Evolutionary conservation across 2,329 filamentous ascomycete species (phyloP), one percentile per base, ranked within the genome.

Genomic region (Epichloe uncinata): DNA sequence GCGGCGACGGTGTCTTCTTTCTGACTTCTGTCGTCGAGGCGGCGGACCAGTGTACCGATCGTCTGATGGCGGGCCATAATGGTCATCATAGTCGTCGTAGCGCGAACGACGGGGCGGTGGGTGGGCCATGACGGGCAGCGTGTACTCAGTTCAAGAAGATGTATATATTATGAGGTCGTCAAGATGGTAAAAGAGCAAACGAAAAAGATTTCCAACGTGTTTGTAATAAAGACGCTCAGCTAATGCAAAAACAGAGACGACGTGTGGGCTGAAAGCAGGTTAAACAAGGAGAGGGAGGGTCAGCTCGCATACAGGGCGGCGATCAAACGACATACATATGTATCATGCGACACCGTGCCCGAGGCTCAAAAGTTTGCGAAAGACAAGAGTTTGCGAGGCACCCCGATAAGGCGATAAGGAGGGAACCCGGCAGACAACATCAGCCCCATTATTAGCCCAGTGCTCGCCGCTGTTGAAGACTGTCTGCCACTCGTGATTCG

Each of bases 41-140:
- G 54, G 49, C 9, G 54, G 48, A 5, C 37, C 47, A 0, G 42
- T 18, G 15, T 51, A 50, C 22, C 33, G 36, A 22, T 50, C 37
- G n/a, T 47, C 20, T 8, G 47, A 16, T 12, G 38, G 41, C 15
- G 50, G 50, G 13, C 45, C 51, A 22, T 57, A 47, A 33, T 57
- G 57, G 37, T 61, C 57, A 16, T 63, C 60, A 45, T 60, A 57
- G 15, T 64, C 60, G 42, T 61, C 58, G 42, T 52, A 53, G 40
- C 55, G 61, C 49, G 54, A 55, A 15, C 60, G 59, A 15, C 57
- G 60, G 20, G 56, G 53, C 15, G 56, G 51, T 26, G 56, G 56
- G 42, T 53, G 54, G 20, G 58, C 41, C 44, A 50, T 52, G 11
- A 18, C 26, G 26, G 41, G 42, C 22, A 12, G 12, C 35, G 34